Percentiles rank a stretch among this genome's conserved stretches.
These are phyloP conservation scores for Boletus mariae DNA, from an alignment of 1,284 basidiomycete species.

Conservation along the genomic window DNA sequence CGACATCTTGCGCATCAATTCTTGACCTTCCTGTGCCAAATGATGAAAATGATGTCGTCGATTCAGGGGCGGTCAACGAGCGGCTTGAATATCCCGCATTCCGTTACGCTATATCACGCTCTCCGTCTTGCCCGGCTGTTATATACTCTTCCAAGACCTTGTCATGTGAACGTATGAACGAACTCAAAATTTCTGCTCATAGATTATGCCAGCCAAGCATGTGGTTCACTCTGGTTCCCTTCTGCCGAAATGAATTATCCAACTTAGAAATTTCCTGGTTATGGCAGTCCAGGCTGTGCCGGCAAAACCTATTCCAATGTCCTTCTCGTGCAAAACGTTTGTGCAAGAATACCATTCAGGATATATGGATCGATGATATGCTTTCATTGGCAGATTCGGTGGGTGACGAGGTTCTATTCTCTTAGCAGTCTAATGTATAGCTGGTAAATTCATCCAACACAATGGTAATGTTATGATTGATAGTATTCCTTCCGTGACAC, in stretches of 20 bases:
- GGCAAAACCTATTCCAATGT: not conserved
- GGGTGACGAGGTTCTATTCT: not conserved
- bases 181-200: not conserved
- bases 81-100: not conserved
- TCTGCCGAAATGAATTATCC: not conserved
- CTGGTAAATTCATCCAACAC: too few relatives aligned
- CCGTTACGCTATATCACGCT: not conserved
- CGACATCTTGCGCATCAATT: not conserved
- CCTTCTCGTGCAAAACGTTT: not conserved
- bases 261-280: not conserved
- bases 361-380: not conserved
- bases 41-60: not conserved
- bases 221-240: not conserved
- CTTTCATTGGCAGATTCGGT: not conserved
- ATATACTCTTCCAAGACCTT: not conserved
- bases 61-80: not conserved
- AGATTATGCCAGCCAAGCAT: not conserved
- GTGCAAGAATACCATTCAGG: not conserved
- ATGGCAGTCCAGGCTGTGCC: not conserved
- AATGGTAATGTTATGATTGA: too few relatives aligned
- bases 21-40: not conserved
- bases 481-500: not conserved
- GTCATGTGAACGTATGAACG: conserved; percentile 4
- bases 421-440: too few relatives aligned
- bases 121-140: not conserved